Percentiles rank a stretch among this genome's conserved stretches.
Evolutionary conservation across 768 basidiomycete genomes (phyloP).

Genomic region (Psilocybe tampanensis): DNA sequence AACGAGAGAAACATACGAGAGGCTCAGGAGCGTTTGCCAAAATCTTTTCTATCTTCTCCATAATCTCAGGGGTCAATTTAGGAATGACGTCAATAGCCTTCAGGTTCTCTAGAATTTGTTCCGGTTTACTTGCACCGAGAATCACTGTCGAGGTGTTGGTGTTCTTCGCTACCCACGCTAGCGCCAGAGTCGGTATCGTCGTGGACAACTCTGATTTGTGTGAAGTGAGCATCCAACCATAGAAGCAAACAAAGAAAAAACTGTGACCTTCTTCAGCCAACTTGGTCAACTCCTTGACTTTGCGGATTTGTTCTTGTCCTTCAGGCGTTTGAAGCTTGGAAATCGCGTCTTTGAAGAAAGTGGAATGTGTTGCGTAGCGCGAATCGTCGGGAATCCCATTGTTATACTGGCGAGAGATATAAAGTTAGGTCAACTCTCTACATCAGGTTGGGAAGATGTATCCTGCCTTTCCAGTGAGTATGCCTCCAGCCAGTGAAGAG

Average conservation of each 20-base stretch:
- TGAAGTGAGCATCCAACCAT: neutral
- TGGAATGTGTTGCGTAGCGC: constrained; percentile 59
- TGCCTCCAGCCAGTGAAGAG: constrained; percentile 68
- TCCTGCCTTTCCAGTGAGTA: constrained; percentile 75
- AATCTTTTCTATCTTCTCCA: constrained; percentile 71
- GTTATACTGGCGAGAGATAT: constrained; percentile 51
- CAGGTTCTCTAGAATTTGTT: constrained; percentile 69
- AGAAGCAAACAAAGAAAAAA: neutral
- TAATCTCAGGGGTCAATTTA: constrained; percentile 67
- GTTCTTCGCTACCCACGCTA: constrained; percentile 78
- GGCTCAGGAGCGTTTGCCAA: constrained; percentile 52
- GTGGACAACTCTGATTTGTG: constrained; percentile 35
- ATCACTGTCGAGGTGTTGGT: constrained; percentile 71
- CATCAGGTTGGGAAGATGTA: neutral
- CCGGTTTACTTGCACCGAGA: constrained; percentile 65
- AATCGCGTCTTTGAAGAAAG: constrained; percentile 56
- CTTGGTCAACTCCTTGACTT: constrained; percentile 67
- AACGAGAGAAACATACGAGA: constrained; percentile 33
- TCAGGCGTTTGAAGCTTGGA: constrained; percentile 55
- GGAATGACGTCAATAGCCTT: constrained; percentile 74
- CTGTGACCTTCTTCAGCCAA: constrained; percentile 56
- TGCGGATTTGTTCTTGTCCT: constrained; percentile 66
- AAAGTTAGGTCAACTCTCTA: neutral
- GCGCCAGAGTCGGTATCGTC: constrained; percentile 64
- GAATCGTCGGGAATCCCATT: constrained; percentile 76